Conservation (phyloP, 2,329 filamentous ascomycete species). For the Sclerotinia trifoliorum region DNA sequence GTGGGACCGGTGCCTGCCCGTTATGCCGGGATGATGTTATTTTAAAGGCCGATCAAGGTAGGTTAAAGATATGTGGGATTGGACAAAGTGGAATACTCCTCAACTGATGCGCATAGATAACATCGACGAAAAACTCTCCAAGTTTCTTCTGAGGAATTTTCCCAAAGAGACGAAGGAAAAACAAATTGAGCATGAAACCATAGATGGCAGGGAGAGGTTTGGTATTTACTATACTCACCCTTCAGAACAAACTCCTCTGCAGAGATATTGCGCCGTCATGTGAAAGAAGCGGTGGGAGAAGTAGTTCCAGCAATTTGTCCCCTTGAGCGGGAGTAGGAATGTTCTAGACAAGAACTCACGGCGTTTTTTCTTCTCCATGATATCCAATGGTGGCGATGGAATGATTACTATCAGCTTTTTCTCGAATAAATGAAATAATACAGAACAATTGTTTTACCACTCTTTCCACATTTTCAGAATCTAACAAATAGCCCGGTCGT, state of each 20-base stretch:
- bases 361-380: slow-evolving; percentile 10
- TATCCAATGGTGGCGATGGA: not conserved
- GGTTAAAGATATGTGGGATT: slow-evolving; percentile 32
- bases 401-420: not conserved
- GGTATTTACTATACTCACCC: slow-evolving; percentile 59
- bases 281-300: slow-evolving; percentile 31
- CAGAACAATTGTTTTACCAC: not conserved
- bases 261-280: slow-evolving; percentile 61
- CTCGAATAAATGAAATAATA: not conserved
- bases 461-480: not conserved
- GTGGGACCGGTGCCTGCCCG: slow-evolving; percentile 67
- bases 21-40: slow-evolving; percentile 73
- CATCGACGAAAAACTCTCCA: slow-evolving; percentile 65
- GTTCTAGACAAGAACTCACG: not conserved
- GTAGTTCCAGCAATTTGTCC: not conserved
- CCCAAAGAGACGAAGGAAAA: slow-evolving; percentile 68
- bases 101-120: slow-evolving; percentile 51
- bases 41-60: slow-evolving; percentile 65
- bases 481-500: not conserved
- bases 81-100: not conserved
- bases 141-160: slow-evolving; percentile 74
- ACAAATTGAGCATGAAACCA: slow-evolving; percentile 68
- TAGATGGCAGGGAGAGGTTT: slow-evolving; percentile 71
- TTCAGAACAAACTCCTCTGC: slow-evolving; percentile 33
- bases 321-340: slow-evolving; percentile 1